phyloP scores from a whole-genome alignment of 176 grass and related monocot genomes.

The Hordeum marinum region DNA sequence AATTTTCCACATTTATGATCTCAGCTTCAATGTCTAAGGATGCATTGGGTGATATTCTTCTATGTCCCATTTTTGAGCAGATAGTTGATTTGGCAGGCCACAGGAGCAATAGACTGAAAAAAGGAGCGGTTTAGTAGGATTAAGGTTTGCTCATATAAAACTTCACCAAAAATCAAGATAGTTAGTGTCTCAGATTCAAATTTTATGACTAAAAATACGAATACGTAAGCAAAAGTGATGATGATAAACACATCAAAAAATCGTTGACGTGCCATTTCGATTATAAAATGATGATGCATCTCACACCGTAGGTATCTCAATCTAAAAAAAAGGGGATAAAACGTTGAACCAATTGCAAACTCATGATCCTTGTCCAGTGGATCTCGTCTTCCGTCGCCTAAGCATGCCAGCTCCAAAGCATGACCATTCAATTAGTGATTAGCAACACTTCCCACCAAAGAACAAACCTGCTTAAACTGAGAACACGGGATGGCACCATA shows the following conservation, averaged over 20 bases:
- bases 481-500: background rate
- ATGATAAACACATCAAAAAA: background rate
- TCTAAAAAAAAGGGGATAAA: background rate
- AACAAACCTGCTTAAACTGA: background rate
- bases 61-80: background rate
- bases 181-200: background rate
- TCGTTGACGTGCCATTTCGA: no score
- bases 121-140: background rate
- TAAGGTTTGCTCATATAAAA: background rate
- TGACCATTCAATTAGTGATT: no score
- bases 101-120: background rate
- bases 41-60: background rate
- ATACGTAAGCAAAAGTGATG: background rate
- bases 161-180: background rate
- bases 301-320: background rate
- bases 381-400: conserved; percentile 10
- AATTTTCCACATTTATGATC: no score
- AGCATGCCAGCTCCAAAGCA: background rate
- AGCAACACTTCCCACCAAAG: background rate
- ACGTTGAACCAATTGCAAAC: conserved; percentile 12
- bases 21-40: no score
- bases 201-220: background rate
- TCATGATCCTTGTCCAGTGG: conserved; percentile 33
- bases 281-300: background rate
- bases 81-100: background rate